Conservation (phyloP, 2,329 filamentous ascomycete genomes). For the Chaetomium olivaceum region DNA sequence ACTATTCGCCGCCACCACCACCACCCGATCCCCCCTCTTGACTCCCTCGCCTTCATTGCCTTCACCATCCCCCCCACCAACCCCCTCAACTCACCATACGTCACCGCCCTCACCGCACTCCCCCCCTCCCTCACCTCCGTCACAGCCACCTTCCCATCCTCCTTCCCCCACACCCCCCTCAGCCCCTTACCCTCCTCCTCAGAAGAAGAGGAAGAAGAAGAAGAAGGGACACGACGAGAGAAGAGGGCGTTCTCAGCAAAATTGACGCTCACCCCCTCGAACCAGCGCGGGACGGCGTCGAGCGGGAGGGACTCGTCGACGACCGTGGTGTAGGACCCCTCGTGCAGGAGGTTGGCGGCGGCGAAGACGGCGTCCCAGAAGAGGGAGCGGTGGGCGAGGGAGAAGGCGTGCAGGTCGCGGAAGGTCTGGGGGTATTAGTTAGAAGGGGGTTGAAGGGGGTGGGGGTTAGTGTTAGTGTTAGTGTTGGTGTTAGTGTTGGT, state of each 20-base stretch:
- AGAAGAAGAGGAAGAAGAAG: too few species aligned
- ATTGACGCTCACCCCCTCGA: constrained; percentile 71
- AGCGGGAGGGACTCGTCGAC: constrained; percentile 72
- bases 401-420: constrained; percentile 69
- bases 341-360: constrained; percentile 60
- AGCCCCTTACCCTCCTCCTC: too few species aligned
- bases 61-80: constrained; percentile 61
- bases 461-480: neutral
- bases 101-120: constrained; percentile 56
- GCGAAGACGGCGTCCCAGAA: constrained; percentile 69
- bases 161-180: constrained; percentile 61
- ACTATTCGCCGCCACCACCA: constrained; percentile 73
- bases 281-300: constrained; percentile 74
- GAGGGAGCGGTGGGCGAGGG: constrained; percentile 58
- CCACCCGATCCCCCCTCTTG: constrained; percentile 69
- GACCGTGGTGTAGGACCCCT: constrained; percentile 58
- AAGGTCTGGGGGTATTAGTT: constrained; percentile 54
- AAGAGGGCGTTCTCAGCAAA: constrained; percentile 81
- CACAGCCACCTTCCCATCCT: constrained; percentile 68
- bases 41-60: constrained; percentile 67
- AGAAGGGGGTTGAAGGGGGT: too few species aligned
- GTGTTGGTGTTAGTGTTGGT: neutral
- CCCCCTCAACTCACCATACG: constrained; percentile 66
- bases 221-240: constrained; percentile 37
- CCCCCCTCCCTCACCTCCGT: constrained; percentile 73